Evolutionary conservation across 176 grass and related monocot species (phyloP).

Genomic region (Phragmites australis): DNA sequence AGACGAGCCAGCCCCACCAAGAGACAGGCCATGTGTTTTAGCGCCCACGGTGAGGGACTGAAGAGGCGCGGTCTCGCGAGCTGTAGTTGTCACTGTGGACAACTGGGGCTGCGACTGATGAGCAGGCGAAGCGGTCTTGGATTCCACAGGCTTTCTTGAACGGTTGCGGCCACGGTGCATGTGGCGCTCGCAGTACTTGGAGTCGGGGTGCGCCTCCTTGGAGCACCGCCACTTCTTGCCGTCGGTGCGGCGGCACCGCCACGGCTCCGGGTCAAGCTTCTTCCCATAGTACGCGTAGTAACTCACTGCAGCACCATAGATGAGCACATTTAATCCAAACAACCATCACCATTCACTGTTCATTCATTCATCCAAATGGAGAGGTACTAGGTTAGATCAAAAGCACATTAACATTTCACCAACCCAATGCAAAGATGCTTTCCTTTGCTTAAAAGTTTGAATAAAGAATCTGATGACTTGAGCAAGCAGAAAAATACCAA

Average conservation of each 20-base stretch:
- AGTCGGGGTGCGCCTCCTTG: constrained; percentile 98
- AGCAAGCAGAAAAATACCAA: background rate
- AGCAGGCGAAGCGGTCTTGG: constrained; percentile 58
- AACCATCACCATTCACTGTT: background rate
- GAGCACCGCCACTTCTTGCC: constrained; percentile 99
- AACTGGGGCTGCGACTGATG: constrained; percentile 54
- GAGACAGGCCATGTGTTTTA: constrained; percentile 57
- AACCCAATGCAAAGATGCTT: constrained; percentile 34
- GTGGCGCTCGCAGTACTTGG: constrained; percentile 99
- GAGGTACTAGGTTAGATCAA: constrained; percentile 28
- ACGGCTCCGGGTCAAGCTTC: constrained; percentile 93
- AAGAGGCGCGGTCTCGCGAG: constrained; percentile 47
- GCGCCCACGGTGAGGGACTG: constrained; percentile 35
- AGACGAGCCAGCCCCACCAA: constrained; percentile 54
- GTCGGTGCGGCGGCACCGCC: constrained; percentile 93
- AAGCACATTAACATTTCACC: constrained; percentile 40
- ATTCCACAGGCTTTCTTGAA: constrained; percentile 99
- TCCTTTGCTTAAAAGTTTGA: constrained; percentile 29
- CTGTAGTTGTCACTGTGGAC: constrained; percentile 51
- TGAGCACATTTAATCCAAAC: constrained; percentile 16
- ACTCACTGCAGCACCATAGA: constrained; percentile 55
- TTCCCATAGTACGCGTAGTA: constrained; percentile 98
- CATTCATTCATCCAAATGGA: background rate
- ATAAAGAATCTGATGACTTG: constrained; percentile 22
- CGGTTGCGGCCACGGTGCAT: constrained; percentile 99